Percentiles rank a stretch among this genome's conserved stretches.
phyloP scores from a whole-genome alignment of 2,329 filamentous ascomycete genomes.

The Penicillium palitans region DNA sequence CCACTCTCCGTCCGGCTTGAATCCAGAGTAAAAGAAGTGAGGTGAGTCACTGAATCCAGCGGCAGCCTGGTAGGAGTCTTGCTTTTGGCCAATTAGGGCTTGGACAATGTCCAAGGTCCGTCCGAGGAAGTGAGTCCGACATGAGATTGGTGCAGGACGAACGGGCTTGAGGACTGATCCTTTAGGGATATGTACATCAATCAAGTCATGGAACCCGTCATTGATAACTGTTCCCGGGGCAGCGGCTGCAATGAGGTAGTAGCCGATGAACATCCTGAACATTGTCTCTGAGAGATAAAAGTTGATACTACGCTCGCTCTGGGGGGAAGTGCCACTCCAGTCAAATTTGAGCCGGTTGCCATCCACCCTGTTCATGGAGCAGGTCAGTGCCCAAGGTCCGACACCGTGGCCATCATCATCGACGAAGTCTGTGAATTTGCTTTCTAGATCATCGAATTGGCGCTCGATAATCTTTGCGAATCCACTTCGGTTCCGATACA shows the following conservation, averaged over 20 bases:
- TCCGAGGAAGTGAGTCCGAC: conserved; percentile 51
- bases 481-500: conserved; percentile 47
- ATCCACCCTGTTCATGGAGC: conserved; percentile 48
- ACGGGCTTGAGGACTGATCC: conserved; percentile 50
- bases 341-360: conserved; percentile 49
- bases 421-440: conserved; percentile 52
- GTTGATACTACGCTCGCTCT: conserved; percentile 50
- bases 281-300: conserved; percentile 52
- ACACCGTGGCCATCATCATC: conserved; percentile 51
- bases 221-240: conserved; percentile 53
- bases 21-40: conserved; percentile 54
- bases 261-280: conserved; percentile 55
- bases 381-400: conserved; percentile 50
- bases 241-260: conserved; percentile 51
- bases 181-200: conserved; percentile 50
- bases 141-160: conserved; percentile 50
- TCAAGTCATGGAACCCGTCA: conserved; percentile 53
- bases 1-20: conserved; percentile 51
- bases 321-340: conserved; percentile 52
- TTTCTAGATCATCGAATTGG: conserved; percentile 46
- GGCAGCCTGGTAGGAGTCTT: conserved; percentile 49
- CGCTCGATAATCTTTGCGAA: conserved; percentile 50
- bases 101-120: conserved; percentile 53
- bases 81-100: conserved; percentile 51
- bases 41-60: conserved; percentile 54